Conservation (phyloP, 208 protist species). For the Trichomonas tenax region DNA sequence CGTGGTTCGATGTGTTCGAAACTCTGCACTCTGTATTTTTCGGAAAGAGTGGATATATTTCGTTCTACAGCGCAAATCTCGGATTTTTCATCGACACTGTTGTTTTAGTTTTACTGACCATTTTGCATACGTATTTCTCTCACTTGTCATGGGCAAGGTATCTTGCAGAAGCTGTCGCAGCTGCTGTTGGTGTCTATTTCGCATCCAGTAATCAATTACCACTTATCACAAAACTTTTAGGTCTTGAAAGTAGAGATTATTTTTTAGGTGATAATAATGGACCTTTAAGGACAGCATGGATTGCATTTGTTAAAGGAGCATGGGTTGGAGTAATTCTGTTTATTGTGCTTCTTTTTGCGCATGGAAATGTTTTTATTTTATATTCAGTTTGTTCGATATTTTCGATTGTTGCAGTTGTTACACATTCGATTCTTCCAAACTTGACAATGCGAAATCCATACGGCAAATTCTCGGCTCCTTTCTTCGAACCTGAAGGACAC, state of each 20-base stretch:
- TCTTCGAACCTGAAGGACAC: neutral
- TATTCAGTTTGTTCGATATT: neutral
- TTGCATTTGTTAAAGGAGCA: neutral
- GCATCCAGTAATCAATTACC: neutral
- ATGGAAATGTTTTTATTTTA: neutral
- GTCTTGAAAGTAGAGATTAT: neutral
- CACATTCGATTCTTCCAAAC: neutral
- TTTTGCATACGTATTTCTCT: neutral
- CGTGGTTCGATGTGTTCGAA: neutral
- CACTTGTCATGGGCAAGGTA: no score
- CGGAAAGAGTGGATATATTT: neutral
- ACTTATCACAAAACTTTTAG: neutral
- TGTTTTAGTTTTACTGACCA: neutral
- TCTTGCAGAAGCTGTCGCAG: neutral
- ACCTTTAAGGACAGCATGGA: neutral
- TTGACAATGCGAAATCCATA: neutral
- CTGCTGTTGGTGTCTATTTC: neutral
- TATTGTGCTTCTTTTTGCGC: neutral
- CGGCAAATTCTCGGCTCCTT: neutral
- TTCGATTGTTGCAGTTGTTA: neutral
- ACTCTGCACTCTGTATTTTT: neutral
- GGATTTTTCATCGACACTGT: neutral
- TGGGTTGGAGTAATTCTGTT: neutral
- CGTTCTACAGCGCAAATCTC: neutral
- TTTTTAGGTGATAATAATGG: neutral